phyloP scores from a whole-genome alignment of 306 rosid genomes.

The Vigna reflexopilosa region DNA sequence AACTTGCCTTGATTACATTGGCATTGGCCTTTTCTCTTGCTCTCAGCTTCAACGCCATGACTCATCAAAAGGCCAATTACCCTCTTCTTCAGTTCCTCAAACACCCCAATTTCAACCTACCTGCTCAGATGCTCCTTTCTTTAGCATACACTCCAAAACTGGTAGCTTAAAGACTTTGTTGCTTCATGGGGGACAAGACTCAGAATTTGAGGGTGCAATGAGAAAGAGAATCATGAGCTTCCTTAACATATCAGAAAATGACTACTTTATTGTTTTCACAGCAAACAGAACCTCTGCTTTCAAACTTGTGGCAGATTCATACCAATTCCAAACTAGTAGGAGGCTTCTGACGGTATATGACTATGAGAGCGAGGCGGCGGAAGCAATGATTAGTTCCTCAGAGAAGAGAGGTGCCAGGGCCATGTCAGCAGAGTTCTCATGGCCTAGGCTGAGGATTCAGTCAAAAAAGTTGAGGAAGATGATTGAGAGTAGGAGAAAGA shows the following conservation, averaged over 20 bases:
- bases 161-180: conserved; percentile 74
- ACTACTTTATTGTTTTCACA: conserved; percentile 90
- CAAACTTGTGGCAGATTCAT: conserved; percentile 80
- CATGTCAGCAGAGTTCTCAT: conserved; percentile 84
- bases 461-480: conserved; percentile 70
- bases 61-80: conserved; percentile 44
- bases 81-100: conserved; percentile 48
- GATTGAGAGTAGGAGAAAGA: conserved; percentile 65
- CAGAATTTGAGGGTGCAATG: conserved; percentile 74
- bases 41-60: conserved; percentile 64
- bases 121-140: conserved; percentile 67
- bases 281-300: conserved; percentile 93
- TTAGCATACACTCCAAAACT: conserved; percentile 66
- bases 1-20: conserved; percentile 89
- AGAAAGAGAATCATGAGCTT: conserved; percentile 72
- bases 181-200: conserved; percentile 73
- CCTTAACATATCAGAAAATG: conserved; percentile 70
- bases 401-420: conserved; percentile 76
- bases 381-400: conserved; percentile 62
- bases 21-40: conserved; percentile 88
- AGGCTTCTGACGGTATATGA: conserved; percentile 90
- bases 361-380: conserved; percentile 88
- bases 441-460: conserved; percentile 89
- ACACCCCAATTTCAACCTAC: conserved; percentile 32
- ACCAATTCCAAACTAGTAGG: conserved; percentile 63